Conservation (phyloP, 306 rosid species). For the Trifolium fragiferum region DNA sequence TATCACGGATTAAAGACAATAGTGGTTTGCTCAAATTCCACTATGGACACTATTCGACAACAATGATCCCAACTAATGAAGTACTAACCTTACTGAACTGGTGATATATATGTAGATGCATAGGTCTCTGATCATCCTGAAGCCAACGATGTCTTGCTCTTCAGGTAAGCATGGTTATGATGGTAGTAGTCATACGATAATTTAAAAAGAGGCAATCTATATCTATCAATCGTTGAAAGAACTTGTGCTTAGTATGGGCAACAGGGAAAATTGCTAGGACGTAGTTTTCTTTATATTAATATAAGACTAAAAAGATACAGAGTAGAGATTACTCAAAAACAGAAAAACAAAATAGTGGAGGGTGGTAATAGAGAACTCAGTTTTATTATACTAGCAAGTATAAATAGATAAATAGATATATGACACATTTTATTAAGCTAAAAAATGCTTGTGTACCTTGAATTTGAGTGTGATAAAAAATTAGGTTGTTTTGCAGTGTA, state of each 20-base stretch:
- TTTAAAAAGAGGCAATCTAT: too few species aligned
- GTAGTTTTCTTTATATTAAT: background rate
- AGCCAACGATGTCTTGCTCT: background rate
- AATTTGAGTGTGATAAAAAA: background rate
- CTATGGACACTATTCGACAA: background rate
- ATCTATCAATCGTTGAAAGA: too few species aligned
- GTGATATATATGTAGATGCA: background rate
- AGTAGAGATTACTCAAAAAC: background rate
- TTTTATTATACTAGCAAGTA: too few species aligned
- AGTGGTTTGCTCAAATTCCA: background rate
- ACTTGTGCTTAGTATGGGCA: too few species aligned
- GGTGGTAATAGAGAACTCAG: too few species aligned
- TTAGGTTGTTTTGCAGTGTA: slow-evolving; percentile 4
- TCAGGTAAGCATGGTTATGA: background rate
- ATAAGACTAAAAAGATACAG: too few species aligned
- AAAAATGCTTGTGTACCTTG: background rate
- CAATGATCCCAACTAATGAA: background rate
- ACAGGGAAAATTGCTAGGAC: too few species aligned
- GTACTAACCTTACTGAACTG: slow-evolving; percentile 19
- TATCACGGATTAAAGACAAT: too few species aligned
- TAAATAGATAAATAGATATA: too few species aligned
- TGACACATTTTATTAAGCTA: background rate
- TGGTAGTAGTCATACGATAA: background rate
- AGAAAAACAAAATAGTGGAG: background rate
- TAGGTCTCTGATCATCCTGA: background rate